These are phyloP conservation scores for Acacia concinna DNA, from an alignment of 331 rosid species.

Conservation along the genomic window DNA sequence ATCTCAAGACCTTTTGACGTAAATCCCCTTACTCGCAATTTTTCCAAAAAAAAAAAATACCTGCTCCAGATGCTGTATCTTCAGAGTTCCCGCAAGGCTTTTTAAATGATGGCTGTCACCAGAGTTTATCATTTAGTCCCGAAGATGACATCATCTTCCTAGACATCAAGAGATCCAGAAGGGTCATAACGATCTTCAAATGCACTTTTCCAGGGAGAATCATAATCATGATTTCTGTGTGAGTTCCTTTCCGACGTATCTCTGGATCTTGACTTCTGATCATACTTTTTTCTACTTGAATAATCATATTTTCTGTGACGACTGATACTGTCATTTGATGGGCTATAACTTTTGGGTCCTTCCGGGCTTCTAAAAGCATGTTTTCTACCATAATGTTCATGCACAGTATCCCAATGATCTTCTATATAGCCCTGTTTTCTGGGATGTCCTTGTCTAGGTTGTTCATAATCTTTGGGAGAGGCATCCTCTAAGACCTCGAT, in stretches of 20 bases:
- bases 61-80: slow-evolving; percentile 26
- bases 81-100: slow-evolving; percentile 20
- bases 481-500: slow-evolving; percentile 24
- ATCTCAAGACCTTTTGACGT: too few relatives aligned
- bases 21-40: too few relatives aligned
- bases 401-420: slow-evolving; percentile 34
- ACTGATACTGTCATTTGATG: slow-evolving; percentile 35
- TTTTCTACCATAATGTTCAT: slow-evolving; percentile 38
- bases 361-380: slow-evolving; percentile 55
- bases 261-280: slow-evolving; percentile 39
- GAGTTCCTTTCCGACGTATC: slow-evolving; percentile 42
- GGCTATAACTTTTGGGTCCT: slow-evolving; percentile 42
- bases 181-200: slow-evolving; percentile 78
- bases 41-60: slow-evolving; percentile 41
- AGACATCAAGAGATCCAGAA: slow-evolving; percentile 43
- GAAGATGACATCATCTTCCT: slow-evolving; percentile 45
- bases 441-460: slow-evolving; percentile 38
- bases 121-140: slow-evolving; percentile 33
- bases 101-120: slow-evolving; percentile 22
- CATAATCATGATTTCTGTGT: slow-evolving; percentile 40
- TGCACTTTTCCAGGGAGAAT: slow-evolving; percentile 32
- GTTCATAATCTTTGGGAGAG: slow-evolving; percentile 34
- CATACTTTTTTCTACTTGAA: slow-evolving; percentile 36
- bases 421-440: slow-evolving; percentile 36
- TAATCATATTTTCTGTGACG: slow-evolving; percentile 44